Conservation (phyloP, 2,329 filamentous ascomycete species). For the Tolypocladium ophioglossoides region DNA sequence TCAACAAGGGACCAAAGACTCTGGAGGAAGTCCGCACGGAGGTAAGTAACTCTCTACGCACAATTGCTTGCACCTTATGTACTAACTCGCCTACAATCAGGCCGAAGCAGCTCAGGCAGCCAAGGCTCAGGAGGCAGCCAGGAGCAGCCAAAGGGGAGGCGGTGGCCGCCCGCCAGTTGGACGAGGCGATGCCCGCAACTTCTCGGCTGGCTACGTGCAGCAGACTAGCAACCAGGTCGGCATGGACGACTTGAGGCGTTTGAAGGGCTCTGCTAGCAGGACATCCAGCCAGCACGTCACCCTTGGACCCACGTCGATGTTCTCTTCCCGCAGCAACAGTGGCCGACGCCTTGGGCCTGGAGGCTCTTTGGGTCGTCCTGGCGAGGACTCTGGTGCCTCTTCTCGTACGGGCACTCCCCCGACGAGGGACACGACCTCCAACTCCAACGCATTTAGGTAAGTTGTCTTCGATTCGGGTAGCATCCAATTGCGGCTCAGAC, state of each 20-base stretch:
- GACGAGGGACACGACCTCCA: conserved; percentile 46
- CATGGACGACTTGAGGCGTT: conserved; percentile 81
- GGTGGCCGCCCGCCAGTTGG: conserved; percentile 63
- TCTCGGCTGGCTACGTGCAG: conserved; percentile 62
- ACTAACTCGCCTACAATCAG: conserved; percentile 24
- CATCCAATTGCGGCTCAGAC: conserved; percentile 1
- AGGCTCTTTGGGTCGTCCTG: conserved; percentile 58
- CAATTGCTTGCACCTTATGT: not conserved
- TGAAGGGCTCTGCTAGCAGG: conserved; percentile 55
- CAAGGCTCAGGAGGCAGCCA: conserved; percentile 65
- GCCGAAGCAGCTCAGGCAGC: conserved; percentile 67
- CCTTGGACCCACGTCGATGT: conserved; percentile 78
- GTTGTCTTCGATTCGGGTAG: conserved; percentile 15
- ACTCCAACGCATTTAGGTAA: conserved; percentile 91
- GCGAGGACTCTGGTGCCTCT: conserved; percentile 77
- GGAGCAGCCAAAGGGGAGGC: conserved; percentile 53
- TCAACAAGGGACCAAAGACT: conserved; percentile 93
- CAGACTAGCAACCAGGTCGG: conserved; percentile 76
- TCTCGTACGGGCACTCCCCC: conserved; percentile 87
- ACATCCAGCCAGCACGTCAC: conserved; percentile 51
- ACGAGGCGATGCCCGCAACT: conserved; percentile 79
- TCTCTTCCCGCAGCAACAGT: conserved; percentile 84
- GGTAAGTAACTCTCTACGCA: conserved; percentile 30
- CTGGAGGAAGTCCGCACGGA: conserved; percentile 83
- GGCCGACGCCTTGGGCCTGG: conserved; percentile 71